phyloP scores from a whole-genome alignment of 1,139 yeast species.

The Zygotorulaspora mrakii region DNA sequence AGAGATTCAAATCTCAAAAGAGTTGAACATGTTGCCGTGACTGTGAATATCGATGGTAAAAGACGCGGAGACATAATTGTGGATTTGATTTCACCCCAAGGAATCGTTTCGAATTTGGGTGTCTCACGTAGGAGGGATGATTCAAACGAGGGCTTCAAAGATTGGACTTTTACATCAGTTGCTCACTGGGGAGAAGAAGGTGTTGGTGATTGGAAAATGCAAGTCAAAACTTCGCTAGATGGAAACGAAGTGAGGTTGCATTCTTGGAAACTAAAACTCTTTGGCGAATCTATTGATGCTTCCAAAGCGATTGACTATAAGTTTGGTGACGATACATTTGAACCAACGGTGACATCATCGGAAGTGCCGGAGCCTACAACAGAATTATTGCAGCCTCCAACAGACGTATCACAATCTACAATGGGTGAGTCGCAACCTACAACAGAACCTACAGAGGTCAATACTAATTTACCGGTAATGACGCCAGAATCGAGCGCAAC shows the following conservation, averaged over 20 bases:
- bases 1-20: conserved; percentile 57
- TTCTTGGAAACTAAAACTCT: conserved; percentile 74
- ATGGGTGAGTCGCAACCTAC: conserved; percentile 3
- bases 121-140: conserved; percentile 61
- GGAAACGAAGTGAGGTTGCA: conserved; percentile 48
- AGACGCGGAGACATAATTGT: conserved; percentile 70
- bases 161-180: conserved; percentile 97
- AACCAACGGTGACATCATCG: conserved; percentile 6
- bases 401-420: too few species aligned
- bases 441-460: conserved; percentile 4
- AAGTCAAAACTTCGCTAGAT: conserved; percentile 49
- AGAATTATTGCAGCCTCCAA: too few species aligned
- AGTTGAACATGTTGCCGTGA: conserved; percentile 83
- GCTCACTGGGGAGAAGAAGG: conserved; percentile 97
- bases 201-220: conserved; percentile 76
- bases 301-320: conserved; percentile 51
- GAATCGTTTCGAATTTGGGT: conserved; percentile 71
- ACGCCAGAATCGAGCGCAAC: background rate
- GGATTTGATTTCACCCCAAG: conserved; percentile 68
- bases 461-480: conserved; percentile 7
- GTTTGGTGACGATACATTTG: conserved; percentile 40
- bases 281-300: conserved; percentile 74
- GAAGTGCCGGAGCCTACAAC: conserved; percentile 6
- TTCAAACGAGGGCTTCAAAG: conserved; percentile 54
- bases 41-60: conserved; percentile 62